Evolutionary conservation across 2,329 filamentous ascomycete species (phyloP).

Genomic region (Leptographium radiaticola): DNA sequence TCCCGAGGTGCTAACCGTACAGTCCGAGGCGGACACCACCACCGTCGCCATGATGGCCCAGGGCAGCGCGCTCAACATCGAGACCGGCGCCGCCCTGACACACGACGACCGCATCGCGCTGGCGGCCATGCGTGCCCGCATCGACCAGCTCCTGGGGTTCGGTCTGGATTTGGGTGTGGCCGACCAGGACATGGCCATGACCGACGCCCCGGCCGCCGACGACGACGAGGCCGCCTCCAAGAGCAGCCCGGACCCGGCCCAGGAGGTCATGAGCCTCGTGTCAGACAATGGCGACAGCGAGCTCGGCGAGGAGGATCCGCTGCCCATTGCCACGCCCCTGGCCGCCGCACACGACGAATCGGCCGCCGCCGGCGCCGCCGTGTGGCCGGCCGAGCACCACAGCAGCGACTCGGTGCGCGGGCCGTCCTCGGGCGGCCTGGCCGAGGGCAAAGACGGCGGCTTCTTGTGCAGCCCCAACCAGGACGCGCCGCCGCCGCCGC

Average conservation of each 20-base stretch:
- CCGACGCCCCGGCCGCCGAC: not conserved
- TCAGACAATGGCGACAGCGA: conserved; percentile 13
- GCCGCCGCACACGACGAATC: conserved; percentile 2
- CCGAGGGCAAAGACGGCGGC: not conserved
- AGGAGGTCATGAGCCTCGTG: conserved; percentile 11
- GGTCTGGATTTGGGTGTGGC: not conserved
- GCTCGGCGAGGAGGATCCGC: conserved; percentile 8
- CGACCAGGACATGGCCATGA: conserved; percentile 6
- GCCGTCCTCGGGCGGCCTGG: not conserved
- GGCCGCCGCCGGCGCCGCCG: conserved; percentile 1
- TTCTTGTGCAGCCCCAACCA: not conserved
- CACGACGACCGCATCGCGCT: conserved; percentile 31
- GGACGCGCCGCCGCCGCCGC: not conserved
- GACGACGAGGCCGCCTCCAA: not conserved
- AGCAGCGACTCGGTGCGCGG: conserved; percentile 3
- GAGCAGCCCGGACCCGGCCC: conserved; percentile 1
- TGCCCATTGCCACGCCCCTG: conserved; percentile 9
- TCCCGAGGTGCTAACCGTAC: conserved; percentile 5
- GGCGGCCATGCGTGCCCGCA: conserved; percentile 29
- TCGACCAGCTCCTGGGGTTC: conserved; percentile 16
- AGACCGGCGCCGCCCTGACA: conserved; percentile 22
- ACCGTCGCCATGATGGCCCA: conserved; percentile 37
- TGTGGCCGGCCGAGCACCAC: conserved; percentile 7
- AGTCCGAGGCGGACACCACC: conserved; percentile 31
- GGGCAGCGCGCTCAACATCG: conserved; percentile 29